Evolutionary conservation across 2,329 filamentous ascomycete genomes (phyloP).

Genomic region (Penicillium sp.): DNA sequence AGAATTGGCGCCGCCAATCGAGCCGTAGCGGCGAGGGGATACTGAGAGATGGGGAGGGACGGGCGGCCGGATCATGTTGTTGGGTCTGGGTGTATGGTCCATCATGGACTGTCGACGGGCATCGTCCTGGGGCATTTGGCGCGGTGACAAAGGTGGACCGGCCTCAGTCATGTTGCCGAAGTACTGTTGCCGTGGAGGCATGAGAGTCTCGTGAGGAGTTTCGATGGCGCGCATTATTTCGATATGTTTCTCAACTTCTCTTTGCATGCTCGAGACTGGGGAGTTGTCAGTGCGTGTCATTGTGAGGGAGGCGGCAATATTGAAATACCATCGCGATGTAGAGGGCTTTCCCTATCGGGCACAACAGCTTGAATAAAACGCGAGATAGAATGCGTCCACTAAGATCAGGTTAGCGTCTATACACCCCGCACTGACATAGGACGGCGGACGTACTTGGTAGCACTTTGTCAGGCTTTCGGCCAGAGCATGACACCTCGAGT

Average conservation of each 20-base stretch:
- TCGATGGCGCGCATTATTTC: conserved; percentile 57
- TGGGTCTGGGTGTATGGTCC: conserved; percentile 55
- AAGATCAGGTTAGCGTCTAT: not conserved
- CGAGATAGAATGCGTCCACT: conserved; percentile 84
- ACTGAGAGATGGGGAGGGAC: conserved; percentile 78
- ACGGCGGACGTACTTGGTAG: conserved; percentile 54
- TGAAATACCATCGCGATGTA: conserved; percentile 76
- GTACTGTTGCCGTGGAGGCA: conserved; percentile 63
- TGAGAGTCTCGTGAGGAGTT: conserved; percentile 62
- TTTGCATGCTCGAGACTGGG: conserved; percentile 56
- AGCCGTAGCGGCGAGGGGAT: conserved; percentile 79
- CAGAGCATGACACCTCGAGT: conserved; percentile 74
- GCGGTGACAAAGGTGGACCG: conserved; percentile 74
- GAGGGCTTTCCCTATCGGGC: conserved; percentile 69
- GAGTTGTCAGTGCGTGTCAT: conserved; percentile 13
- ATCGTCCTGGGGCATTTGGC: conserved; percentile 83
- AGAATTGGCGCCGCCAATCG: conserved; percentile 68
- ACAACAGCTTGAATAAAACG: conserved; percentile 70
- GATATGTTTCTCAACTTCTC: conserved; percentile 60
- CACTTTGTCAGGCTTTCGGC: conserved; percentile 76
- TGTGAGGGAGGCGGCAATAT: not conserved
- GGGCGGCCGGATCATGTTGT: conserved; percentile 70
- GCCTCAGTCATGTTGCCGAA: conserved; percentile 65
- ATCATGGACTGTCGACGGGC: conserved; percentile 68
- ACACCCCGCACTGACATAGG: conserved; percentile 6